Conservation (phyloP, 2,329 filamentous ascomycete species). For the Penicillium palitans region DNA sequence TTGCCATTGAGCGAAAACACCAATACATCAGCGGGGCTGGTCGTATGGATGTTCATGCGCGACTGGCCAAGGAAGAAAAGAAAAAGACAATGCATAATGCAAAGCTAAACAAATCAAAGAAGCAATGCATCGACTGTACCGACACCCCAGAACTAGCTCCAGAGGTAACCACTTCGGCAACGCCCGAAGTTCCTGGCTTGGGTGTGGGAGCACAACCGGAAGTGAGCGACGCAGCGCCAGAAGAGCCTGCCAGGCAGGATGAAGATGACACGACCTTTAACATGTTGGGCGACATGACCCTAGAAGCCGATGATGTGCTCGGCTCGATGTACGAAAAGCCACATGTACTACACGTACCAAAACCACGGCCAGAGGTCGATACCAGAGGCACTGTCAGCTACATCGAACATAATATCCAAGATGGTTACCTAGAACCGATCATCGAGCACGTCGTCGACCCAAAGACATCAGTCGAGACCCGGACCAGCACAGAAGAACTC, state of each 20-base stretch:
- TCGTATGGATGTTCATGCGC: conserved; percentile 79
- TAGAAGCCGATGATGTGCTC: conserved; percentile 33
- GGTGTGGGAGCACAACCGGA: conserved; percentile 6
- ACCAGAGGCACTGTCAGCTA: conserved; percentile 42
- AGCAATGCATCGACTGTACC: conserved; percentile 26
- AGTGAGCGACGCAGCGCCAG: conserved; percentile 5
- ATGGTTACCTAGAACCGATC: conserved; percentile 45
- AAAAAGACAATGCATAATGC: conserved; percentile 65
- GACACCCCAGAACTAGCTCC: conserved; percentile 14
- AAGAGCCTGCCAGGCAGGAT: conserved; percentile 17
- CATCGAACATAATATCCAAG: conserved; percentile 47
- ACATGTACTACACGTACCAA: conserved; percentile 12
- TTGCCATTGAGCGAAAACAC: conserved; percentile 85
- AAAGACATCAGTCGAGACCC: conserved; percentile 3
- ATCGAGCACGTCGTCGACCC: conserved; percentile 38
- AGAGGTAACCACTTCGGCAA: conserved; percentile 10
- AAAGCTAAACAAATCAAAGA: conserved; percentile 50
- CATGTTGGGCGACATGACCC: conserved; percentile 37
- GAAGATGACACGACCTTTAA: conserved; percentile 33
- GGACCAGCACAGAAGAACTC: conserved; percentile 3
- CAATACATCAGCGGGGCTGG: conserved; percentile 85
- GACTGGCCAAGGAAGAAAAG: conserved; percentile 66
- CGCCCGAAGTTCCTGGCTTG: neutral
- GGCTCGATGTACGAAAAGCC: conserved; percentile 6
- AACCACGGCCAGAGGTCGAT: conserved; percentile 19